These are phyloP conservation scores for Colletotrichum trifolii DNA, from an alignment of 2,329 filamentous ascomycete genomes.

Conservation along the genomic window DNA sequence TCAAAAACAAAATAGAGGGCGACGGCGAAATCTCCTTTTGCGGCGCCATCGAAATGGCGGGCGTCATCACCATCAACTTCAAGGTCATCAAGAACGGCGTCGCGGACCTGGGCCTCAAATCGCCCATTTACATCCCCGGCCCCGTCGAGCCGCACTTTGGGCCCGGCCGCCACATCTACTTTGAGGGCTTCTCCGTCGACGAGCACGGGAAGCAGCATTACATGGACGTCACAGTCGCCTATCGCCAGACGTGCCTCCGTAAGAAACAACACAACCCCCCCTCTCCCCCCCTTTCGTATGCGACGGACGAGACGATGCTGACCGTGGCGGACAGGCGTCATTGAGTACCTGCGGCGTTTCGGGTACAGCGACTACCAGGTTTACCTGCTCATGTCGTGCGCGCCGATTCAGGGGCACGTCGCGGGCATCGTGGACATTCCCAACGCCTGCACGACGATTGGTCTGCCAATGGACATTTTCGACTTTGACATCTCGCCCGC, in stretches of 20 bases:
- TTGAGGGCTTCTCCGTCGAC: constrained; percentile 92
- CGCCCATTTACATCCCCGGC: constrained; percentile 86
- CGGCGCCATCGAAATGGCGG: constrained; percentile 94
- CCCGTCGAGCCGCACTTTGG: constrained; percentile 91
- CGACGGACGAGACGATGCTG: not conserved
- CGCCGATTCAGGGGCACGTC: constrained; percentile 87
- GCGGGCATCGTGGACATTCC: constrained; percentile 92
- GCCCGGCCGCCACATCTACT: constrained; percentile 83
- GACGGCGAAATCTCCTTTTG: constrained; percentile 93
- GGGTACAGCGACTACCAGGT: constrained; percentile 81
- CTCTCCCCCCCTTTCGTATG: not conserved
- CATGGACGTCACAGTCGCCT: constrained; percentile 86
- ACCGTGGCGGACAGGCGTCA: constrained; percentile 60
- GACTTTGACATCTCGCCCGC: constrained; percentile 87
- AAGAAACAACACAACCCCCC: constrained; percentile 34
- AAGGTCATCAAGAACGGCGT: constrained; percentile 86
- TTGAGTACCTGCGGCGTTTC: constrained; percentile 83
- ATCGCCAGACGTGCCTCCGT: constrained; percentile 81
- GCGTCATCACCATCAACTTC: constrained; percentile 90
- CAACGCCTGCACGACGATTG: constrained; percentile 90
- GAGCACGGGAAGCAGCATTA: constrained; percentile 90
- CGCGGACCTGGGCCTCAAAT: constrained; percentile 78
- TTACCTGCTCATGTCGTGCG: constrained; percentile 86
- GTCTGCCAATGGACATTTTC: constrained; percentile 92
- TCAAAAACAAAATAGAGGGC: constrained; percentile 63